phyloP scores from a whole-genome alignment of 176 grass and related monocot genomes.

The Oryza australiensis region DNA sequence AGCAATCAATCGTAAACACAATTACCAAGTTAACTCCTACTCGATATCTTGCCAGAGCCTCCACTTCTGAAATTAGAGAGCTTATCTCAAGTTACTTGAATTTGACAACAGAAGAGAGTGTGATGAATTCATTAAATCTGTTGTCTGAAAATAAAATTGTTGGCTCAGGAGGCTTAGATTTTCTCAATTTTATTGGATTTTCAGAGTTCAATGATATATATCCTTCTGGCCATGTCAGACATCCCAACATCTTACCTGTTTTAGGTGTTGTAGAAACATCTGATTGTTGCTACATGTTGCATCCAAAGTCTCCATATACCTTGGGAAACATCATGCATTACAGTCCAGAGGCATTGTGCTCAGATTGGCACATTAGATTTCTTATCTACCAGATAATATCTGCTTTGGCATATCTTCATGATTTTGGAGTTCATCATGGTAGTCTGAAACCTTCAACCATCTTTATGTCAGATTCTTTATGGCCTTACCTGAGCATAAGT shows the following conservation, averaged over 20 bases:
- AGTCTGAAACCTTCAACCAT: constrained; percentile 75
- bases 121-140: constrained; percentile 70
- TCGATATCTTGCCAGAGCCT: constrained; percentile 51
- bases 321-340: constrained; percentile 84
- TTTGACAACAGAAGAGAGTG: constrained; percentile 61
- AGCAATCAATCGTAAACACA: constrained; percentile 34
- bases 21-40: constrained; percentile 59
- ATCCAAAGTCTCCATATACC: constrained; percentile 65
- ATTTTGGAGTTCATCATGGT: constrained; percentile 76
- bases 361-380: constrained; percentile 90
- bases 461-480: constrained; percentile 69
- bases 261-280: constrained; percentile 68
- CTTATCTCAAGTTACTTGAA: constrained; percentile 51
- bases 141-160: constrained; percentile 64
- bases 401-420: constrained; percentile 73
- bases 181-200: constrained; percentile 78
- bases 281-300: constrained; percentile 61
- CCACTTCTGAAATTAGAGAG: constrained; percentile 58
- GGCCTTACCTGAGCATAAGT: constrained; percentile 74
- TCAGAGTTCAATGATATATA: constrained; percentile 59
- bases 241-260: constrained; percentile 83
- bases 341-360: constrained; percentile 68
- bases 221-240: constrained; percentile 56
- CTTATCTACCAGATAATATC: constrained; percentile 85
- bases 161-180: constrained; percentile 58